These are phyloP conservation scores for Triticum dicoccoides DNA, from an alignment of 176 grass and related monocot species.

Conservation along the genomic window DNA sequence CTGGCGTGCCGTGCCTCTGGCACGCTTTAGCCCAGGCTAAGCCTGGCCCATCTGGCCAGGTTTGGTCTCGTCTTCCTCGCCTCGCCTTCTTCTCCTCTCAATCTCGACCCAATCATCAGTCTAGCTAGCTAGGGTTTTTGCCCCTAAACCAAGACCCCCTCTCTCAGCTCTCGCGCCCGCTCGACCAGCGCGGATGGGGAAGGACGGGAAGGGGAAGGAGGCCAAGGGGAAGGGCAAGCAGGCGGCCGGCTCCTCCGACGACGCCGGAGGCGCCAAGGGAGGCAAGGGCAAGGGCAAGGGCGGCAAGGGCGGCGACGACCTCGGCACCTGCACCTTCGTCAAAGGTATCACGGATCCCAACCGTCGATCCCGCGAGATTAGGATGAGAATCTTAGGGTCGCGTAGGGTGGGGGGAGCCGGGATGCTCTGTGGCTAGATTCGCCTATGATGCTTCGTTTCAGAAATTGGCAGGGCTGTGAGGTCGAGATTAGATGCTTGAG, in stretches of 20 bases:
- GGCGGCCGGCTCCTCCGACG: conserved; percentile 49
- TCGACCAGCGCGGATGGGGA: conserved; percentile 55
- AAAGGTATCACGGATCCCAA: conserved; percentile 46
- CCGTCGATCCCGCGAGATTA: not conserved
- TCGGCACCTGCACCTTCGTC: conserved; percentile 93
- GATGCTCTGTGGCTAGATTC: not conserved
- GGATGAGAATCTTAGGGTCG: conserved; percentile 2
- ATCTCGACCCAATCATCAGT: not conserved
- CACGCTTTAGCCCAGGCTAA: too few relatives aligned
- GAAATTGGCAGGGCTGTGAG: not conserved
- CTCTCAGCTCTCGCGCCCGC: not conserved
- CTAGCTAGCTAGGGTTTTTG: conserved; percentile 29
- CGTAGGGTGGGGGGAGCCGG: not conserved
- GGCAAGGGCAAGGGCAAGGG: conserved; percentile 90
- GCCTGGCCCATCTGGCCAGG: too few relatives aligned
- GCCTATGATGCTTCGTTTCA: not conserved
- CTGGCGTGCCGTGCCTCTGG: too few relatives aligned
- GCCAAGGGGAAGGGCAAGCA: conserved; percentile 76
- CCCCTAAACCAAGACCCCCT: not conserved
- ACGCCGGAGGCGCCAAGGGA: conserved; percentile 47
- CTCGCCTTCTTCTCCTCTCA: not conserved
- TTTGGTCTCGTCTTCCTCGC: conserved; percentile 2
- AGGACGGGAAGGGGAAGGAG: conserved; percentile 83
- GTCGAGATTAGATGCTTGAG: not conserved
- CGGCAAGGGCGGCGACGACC: conserved; percentile 73